These are phyloP conservation scores for Citrullus mucosospermus DNA, from an alignment of 306 rosid genomes.

Conservation along the genomic window DNA sequence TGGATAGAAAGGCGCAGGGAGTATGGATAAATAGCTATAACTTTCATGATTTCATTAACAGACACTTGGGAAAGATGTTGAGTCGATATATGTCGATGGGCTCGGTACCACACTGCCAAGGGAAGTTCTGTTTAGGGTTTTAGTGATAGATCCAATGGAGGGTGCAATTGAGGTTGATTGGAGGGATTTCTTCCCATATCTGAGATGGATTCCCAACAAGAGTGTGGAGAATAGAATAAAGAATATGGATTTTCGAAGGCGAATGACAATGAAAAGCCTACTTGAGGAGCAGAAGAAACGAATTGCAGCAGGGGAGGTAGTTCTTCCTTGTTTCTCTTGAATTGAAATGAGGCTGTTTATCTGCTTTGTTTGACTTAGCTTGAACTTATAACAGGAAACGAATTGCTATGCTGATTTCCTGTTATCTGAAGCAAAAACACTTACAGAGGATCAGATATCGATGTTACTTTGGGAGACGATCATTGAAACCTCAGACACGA, in stretches of 20 bases:
- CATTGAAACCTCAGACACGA: conserved; percentile 76
- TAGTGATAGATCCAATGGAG: conserved; percentile 70
- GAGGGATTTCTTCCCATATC: conserved; percentile 95
- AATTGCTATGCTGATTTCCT: conserved; percentile 55
- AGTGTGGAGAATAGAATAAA: conserved; percentile 36
- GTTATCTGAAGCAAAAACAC: conserved; percentile 47
- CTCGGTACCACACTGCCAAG: conserved; percentile 31
- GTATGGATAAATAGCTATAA: not conserved
- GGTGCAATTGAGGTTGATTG: conserved; percentile 96
- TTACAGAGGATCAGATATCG: conserved; percentile 38
- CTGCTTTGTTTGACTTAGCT: conserved; percentile 7
- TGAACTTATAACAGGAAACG: conserved; percentile 31
- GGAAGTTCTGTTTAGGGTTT: conserved; percentile 42
- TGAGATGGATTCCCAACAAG: conserved; percentile 83
- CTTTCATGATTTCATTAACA: conserved; percentile 16
- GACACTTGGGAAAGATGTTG: conserved; percentile 54
- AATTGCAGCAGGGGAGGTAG: conserved; percentile 64
- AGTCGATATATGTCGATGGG: conserved; percentile 58
- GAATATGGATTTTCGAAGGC: conserved; percentile 21
- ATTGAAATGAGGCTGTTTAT: not conserved
- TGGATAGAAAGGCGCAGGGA: not conserved
- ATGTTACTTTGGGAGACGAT: conserved; percentile 81
- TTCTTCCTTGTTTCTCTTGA: not conserved
- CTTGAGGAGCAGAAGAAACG: conserved; percentile 49
- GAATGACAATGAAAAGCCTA: conserved; percentile 47